These are phyloP conservation scores for Escallonia rubra DNA, from an alignment of 129 eudicot genomes.

Conservation along the genomic window DNA sequence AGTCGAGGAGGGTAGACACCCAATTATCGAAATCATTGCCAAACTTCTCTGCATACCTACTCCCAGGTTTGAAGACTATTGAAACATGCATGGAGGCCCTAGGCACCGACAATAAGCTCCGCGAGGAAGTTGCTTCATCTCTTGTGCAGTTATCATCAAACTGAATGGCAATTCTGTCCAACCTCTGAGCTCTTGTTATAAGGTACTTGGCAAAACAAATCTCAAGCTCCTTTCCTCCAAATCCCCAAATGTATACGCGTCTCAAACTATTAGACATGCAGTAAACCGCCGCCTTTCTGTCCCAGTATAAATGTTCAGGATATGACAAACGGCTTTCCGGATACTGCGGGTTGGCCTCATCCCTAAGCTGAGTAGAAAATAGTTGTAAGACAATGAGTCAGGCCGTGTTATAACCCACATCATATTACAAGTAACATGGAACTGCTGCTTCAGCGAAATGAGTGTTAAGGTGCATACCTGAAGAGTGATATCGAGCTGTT, in stretches of 20 bases:
- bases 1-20: neutral
- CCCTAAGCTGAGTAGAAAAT: neutral
- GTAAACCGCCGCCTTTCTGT: neutral
- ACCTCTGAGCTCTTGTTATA: conserved; percentile 7
- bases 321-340: neutral
- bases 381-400: neutral
- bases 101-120: conserved; percentile 3
- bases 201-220: neutral
- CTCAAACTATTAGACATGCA: neutral
- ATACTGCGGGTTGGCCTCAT: neutral
- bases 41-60: neutral
- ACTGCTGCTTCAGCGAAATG: neutral
- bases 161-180: neutral
- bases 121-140: neutral
- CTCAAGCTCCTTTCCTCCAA: conserved; percentile 10
- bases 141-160: neutral
- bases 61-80: neutral
- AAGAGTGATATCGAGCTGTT: neutral
- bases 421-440: neutral
- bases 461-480: neutral
- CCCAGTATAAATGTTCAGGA: conserved; percentile 17
- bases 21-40: neutral
- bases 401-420: neutral
- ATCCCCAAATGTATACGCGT: neutral
- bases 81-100: conserved; percentile 3